Percentiles rank a stretch among this genome's conserved stretches.
Conservation (phyloP, 257 asterid genomes). For the Solanum chaucha region DNA sequence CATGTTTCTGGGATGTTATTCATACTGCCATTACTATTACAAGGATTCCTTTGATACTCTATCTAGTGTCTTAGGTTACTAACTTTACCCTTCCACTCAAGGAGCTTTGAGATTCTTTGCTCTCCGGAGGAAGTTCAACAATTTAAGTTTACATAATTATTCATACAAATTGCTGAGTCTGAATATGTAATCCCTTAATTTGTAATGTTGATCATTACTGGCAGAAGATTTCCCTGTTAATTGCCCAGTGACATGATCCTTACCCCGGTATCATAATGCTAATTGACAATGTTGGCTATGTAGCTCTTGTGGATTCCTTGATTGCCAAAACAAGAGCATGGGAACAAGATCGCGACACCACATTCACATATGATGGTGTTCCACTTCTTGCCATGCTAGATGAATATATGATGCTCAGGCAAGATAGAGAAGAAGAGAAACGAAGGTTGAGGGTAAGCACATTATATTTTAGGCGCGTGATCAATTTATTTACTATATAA, state of each 20-base stretch:
- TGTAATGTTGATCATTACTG: background rate
- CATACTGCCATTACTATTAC: no score
- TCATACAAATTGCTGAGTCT: background rate
- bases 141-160: background rate
- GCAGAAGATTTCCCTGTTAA: background rate
- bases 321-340: conserved; percentile 48
- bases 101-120: no score
- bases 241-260: background rate
- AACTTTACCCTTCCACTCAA: no score
- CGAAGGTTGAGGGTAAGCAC: conserved; percentile 41
- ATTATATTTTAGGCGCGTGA: rapidly evolving
- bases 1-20: no score
- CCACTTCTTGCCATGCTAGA: conserved; percentile 64
- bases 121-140: no score
- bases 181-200: background rate
- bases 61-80: no score
- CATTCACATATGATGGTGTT: conserved; percentile 66
- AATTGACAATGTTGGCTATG: background rate
- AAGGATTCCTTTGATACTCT: no score
- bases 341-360: conserved; percentile 55
- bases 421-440: conserved; percentile 61
- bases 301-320: conserved; percentile 68
- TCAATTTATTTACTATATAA: background rate
- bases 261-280: background rate
- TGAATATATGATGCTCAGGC: conserved; percentile 39